Evolutionary conservation across 2,329 filamentous ascomycete species (phyloP), one percentile per base, ranked within the genome.

Genomic region (Zymoseptoria brevis): DNA sequence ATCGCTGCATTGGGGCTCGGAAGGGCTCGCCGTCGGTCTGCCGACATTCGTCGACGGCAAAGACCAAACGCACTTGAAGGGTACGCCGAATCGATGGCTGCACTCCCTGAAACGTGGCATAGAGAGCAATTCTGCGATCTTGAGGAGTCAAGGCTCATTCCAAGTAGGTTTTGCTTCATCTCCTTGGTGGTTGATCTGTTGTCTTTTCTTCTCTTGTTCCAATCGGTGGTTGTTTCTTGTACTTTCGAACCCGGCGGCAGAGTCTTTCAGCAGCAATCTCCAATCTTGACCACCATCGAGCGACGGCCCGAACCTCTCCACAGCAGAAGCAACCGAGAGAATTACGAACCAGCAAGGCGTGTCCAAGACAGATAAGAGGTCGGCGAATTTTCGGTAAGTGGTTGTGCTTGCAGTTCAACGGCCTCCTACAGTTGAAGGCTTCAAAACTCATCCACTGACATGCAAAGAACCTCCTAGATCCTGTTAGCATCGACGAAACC

Each of bases 171-270:
- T 35, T 56, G 60, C 53, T 52, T 59, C 57, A 53, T 59, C 19
- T 60, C 58, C 50, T 61, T 62, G 56, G 62, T 60, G 58, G 62
- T 60, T 56, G 57, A 60, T 48, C 65, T 57, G 22, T 59, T 64
- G 62, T 57, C 61, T 49, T 54, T 58, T 57, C 57, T 59, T 41
- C 57, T 65, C 57, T 58, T 59, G 52, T 56, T 63, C 60, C 56
- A 57, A 56, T 55, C 52, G 60, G 60, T 54, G 62, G 62, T 57
- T 62, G 56, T 61, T 56, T 62, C 55, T 62, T 56, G 57, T 55
- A 52, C 21, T 56, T 64, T 65, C 57, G 48, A 54, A 55, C 19
- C 49, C 41, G 59, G 61, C 48, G 63, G 59, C 53, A 53, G 24
- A 26, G 53, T 60, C 54, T 45, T 55, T 57, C 55, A 57, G 35